Evolutionary conservation across 768 basidiomycete species (phyloP).

Genomic region (Suillus subluteus): DNA sequence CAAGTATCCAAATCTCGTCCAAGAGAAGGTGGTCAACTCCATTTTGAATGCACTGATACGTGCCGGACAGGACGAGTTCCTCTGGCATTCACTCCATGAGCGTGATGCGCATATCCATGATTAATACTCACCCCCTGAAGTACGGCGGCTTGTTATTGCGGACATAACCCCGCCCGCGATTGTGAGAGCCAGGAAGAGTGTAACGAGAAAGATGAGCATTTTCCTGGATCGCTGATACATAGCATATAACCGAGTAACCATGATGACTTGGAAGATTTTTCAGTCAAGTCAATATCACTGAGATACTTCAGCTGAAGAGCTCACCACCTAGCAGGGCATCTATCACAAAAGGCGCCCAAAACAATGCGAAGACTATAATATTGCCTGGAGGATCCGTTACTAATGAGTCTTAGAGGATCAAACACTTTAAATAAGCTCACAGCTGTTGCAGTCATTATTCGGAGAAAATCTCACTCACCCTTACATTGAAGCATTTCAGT

Average conservation of each 20-base stretch:
- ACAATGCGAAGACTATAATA: background rate
- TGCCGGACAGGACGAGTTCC: background rate
- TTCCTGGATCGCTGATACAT: conserved; percentile 2
- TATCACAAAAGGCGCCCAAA: background rate
- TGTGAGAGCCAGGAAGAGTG: background rate
- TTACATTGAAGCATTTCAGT: background rate
- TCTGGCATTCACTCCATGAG: background rate
- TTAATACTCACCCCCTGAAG: background rate
- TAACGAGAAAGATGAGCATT: background rate
- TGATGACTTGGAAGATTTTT: background rate
- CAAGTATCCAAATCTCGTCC: background rate
- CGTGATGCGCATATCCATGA: background rate
- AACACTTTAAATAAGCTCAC: background rate
- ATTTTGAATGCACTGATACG: background rate
- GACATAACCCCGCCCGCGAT: background rate
- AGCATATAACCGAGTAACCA: background rate
- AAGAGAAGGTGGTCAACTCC: background rate
- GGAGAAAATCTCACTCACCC: background rate
- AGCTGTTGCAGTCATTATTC: background rate
- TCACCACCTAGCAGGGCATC: background rate
- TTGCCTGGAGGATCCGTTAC: background rate
- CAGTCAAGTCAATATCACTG: background rate
- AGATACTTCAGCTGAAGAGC: background rate
- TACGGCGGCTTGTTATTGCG: background rate
- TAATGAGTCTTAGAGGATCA: background rate